A percentile compares a stretch with the other conserved stretches of the same genome.
phyloP scores from a whole-genome alignment of 768 basidiomycete genomes.

The Termitomyces titanicus region DNA sequence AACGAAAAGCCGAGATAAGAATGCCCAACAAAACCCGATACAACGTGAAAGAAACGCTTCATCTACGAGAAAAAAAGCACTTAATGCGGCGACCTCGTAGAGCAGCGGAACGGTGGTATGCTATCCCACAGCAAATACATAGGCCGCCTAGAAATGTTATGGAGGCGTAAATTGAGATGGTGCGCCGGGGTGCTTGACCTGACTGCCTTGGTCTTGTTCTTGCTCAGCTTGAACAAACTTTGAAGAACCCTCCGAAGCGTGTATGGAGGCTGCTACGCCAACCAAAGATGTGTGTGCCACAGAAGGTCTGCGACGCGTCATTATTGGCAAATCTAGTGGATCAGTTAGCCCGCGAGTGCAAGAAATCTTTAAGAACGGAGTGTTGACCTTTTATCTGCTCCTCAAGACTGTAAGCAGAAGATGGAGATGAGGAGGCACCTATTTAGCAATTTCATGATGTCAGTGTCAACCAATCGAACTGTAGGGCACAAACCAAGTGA shows the following conservation, averaged over 20 bases:
- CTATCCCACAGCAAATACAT: slow-evolving; percentile 3
- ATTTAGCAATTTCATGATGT: neutral
- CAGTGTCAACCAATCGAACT: neutral
- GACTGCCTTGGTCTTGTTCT: neutral
- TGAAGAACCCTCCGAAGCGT: slow-evolving; percentile 3
- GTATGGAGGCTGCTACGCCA: slow-evolving; percentile 4
- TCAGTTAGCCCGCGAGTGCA: neutral
- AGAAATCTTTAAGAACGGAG: neutral
- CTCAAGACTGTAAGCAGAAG: slow-evolving; percentile 6
- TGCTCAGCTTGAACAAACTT: neutral
- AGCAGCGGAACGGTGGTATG: slow-evolving; percentile 1
- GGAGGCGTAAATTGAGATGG: neutral
- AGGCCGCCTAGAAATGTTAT: slow-evolving; percentile 13
- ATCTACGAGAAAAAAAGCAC: neutral
- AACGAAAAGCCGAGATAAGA: slow-evolving; percentile 5
- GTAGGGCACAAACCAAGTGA: neutral
- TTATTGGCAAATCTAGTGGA: slow-evolving; percentile 13
- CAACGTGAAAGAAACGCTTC: neutral
- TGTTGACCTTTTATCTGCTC: slow-evolving; percentile 15
- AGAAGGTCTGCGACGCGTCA: slow-evolving; percentile 11
- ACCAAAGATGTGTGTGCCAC: slow-evolving; percentile 2
- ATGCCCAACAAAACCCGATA: slow-evolving; percentile 7
- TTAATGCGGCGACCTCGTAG: slow-evolving; percentile 9
- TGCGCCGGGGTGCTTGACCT: neutral
- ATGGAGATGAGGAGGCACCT: slow-evolving; percentile 2